phyloP scores from a whole-genome alignment of 169 alveolate species.

The Cryptosporidium sp. region DNA sequence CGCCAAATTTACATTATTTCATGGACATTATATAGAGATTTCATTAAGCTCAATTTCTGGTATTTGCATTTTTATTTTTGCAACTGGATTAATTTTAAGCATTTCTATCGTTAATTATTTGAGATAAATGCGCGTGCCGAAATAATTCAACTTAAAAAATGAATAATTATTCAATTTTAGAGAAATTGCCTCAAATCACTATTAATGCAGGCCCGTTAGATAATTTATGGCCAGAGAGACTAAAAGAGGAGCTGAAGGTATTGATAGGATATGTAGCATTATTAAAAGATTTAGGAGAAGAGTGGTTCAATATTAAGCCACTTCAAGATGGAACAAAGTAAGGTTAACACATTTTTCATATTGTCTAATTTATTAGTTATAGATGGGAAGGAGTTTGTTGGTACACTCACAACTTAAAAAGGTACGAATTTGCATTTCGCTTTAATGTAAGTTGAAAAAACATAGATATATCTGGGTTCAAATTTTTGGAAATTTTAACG shows the following conservation, averaged over 20 bases:
- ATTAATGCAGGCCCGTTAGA: conserved; percentile 94
- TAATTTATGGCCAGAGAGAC: conserved; percentile 85
- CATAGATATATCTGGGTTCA: not conserved
- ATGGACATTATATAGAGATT: not conserved
- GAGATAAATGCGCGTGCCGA: not conserved
- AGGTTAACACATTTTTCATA: not conserved
- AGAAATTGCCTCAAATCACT: conserved; percentile 86
- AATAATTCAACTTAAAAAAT: not conserved
- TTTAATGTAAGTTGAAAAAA: conserved; percentile 85
- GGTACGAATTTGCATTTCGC: conserved; percentile 91
- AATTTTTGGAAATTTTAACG: not conserved
- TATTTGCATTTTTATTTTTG: conserved; percentile 15
- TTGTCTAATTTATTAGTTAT: not conserved
- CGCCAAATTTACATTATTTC: not conserved
- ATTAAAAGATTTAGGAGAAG: conserved; percentile 92
- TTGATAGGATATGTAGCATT: conserved; percentile 90
- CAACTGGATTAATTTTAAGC: not conserved
- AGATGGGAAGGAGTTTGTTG: conserved; percentile 97
- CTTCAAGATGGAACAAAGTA: conserved; percentile 92
- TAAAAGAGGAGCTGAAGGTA: conserved; percentile 93
- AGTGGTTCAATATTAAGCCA: conserved; percentile 95
- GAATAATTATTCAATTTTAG: not conserved
- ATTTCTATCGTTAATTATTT: not conserved
- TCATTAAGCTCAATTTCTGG: conserved; percentile 39
- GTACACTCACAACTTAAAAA: conserved; percentile 92